phyloP scores from a whole-genome alignment of 108 stramenopile species.

The Cyclotella baltica region DNA sequence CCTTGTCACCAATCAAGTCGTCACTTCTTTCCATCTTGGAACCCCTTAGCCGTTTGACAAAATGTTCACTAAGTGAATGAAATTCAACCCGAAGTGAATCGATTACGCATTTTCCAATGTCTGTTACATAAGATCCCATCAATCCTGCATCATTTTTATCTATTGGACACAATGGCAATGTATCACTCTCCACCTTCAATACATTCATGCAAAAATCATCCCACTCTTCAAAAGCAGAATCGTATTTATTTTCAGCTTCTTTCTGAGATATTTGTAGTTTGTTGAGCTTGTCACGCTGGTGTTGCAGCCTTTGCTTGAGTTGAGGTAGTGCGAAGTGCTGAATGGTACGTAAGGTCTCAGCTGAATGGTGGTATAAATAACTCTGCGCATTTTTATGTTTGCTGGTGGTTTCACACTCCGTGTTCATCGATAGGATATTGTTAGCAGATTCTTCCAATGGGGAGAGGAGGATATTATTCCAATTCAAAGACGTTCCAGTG shows the following conservation, averaged over 20 bases:
- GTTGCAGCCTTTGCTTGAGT: constrained; percentile 1
- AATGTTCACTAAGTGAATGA: background rate
- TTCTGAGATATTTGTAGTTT: constrained; percentile 10
- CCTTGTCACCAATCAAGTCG: background rate
- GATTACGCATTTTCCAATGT: constrained; percentile 16
- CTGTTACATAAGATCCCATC: constrained; percentile 10
- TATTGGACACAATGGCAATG: constrained; percentile 32
- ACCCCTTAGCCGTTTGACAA: constrained; percentile 10
- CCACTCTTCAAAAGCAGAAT: constrained; percentile 32
- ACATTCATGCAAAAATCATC: constrained; percentile 37
- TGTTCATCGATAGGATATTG: background rate
- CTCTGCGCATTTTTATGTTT: background rate
- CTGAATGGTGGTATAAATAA: constrained; percentile 21
- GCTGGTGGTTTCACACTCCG: background rate
- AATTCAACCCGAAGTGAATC: constrained; percentile 29
- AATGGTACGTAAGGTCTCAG: constrained; percentile 4
- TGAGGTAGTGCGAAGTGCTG: constrained; percentile 26
- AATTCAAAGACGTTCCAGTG: background rate
- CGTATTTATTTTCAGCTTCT: constrained; percentile 9
- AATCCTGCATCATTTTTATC: background rate
- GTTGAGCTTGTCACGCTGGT: background rate
- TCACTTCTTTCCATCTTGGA: background rate
- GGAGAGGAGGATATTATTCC: background rate
- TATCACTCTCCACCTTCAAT: constrained; percentile 39
- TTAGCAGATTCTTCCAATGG: constrained; percentile 9